A percentile compares a stretch with the other conserved stretches of the same genome.
Evolutionary conservation across 768 basidiomycete species (phyloP).

Genomic region (Hypholoma sublateritium): DNA sequence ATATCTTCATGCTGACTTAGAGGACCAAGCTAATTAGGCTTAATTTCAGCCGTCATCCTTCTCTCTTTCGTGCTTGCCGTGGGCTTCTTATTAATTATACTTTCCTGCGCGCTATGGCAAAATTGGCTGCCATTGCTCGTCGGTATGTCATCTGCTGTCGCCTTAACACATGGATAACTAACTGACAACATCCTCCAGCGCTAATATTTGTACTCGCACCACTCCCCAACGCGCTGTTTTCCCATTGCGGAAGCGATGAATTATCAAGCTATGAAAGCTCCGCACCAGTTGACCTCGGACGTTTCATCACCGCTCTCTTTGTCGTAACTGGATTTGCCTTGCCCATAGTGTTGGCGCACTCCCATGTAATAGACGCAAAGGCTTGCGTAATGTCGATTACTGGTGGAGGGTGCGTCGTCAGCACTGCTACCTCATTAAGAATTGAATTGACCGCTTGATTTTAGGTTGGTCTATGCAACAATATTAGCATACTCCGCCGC

Average conservation of each 20-base stretch:
- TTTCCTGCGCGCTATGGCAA: slow-evolving; percentile 92
- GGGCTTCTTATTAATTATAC: slow-evolving; percentile 97
- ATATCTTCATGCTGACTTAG: neutral
- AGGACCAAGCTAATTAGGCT: neutral
- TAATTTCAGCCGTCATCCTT: slow-evolving; percentile 79
- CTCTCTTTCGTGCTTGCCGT: slow-evolving; percentile 96
- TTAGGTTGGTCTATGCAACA: slow-evolving; percentile 83
- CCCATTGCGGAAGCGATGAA: slow-evolving; percentile 91
- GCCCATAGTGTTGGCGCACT: slow-evolving; percentile 89
- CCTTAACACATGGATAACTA: neutral
- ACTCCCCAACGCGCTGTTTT: slow-evolving; percentile 89
- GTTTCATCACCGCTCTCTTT: slow-evolving; percentile 88
- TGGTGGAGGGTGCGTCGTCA: slow-evolving; percentile 75
- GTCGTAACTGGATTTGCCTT: slow-evolving; percentile 94
- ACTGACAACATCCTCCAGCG: slow-evolving; percentile 47
- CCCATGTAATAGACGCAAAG: slow-evolving; percentile 77
- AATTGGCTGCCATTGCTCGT: slow-evolving; percentile 98
- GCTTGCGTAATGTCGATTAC: slow-evolving; percentile 95
- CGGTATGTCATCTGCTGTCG: slow-evolving; percentile 46
- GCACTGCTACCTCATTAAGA: neutral
- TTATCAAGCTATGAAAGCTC: slow-evolving; percentile 73
- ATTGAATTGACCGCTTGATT: slow-evolving; percentile 3
- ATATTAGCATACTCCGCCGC: slow-evolving; percentile 86
- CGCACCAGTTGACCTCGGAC: slow-evolving; percentile 84
- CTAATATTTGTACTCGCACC: slow-evolving; percentile 95